Evolutionary conservation across 2,329 filamentous ascomycete species (phyloP).

Genomic region (Aspergillus novofumigatus): DNA sequence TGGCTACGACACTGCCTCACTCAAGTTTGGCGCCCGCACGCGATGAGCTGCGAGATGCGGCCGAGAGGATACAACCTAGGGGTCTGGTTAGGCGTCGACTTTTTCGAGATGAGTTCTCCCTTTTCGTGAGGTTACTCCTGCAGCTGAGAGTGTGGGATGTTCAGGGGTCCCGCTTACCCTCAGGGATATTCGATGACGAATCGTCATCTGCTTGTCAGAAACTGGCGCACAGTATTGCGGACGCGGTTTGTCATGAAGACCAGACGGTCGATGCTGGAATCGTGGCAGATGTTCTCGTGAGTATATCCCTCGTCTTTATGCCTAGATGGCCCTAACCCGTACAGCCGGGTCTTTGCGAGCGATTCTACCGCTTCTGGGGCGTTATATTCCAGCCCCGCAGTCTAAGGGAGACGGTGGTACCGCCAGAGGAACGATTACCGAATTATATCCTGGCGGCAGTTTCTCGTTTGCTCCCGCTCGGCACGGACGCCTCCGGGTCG

Average conservation of each 20-base stretch:
- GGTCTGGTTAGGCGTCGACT: rapidly evolving
- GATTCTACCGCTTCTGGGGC: not conserved
- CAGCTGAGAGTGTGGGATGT: not conserved
- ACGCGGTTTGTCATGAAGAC: not conserved
- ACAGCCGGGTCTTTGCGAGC: not conserved
- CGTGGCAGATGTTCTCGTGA: not conserved
- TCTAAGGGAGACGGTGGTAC: too few species aligned
- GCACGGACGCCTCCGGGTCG: too few species aligned
- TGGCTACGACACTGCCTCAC: not conserved
- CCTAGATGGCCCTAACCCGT: not conserved
- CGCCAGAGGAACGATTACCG: too few species aligned
- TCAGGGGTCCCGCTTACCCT: not conserved
- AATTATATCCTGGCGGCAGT: too few species aligned
- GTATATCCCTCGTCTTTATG: not conserved
- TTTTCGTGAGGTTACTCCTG: not conserved
- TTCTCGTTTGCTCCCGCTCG: too few species aligned
- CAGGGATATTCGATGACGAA: not conserved
- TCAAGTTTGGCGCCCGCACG: not conserved
- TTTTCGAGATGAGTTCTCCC: not conserved
- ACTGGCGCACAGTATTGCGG: not conserved
- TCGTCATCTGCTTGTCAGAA: not conserved
- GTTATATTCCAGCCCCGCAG: not conserved
- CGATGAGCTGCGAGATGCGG: not conserved
- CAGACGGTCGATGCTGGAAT: not conserved
- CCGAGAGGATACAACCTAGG: not conserved